Base-by-base conservation (phyloP, 192 early-diverging fungal genomes). In the Allomyces javanicus region DNA sequence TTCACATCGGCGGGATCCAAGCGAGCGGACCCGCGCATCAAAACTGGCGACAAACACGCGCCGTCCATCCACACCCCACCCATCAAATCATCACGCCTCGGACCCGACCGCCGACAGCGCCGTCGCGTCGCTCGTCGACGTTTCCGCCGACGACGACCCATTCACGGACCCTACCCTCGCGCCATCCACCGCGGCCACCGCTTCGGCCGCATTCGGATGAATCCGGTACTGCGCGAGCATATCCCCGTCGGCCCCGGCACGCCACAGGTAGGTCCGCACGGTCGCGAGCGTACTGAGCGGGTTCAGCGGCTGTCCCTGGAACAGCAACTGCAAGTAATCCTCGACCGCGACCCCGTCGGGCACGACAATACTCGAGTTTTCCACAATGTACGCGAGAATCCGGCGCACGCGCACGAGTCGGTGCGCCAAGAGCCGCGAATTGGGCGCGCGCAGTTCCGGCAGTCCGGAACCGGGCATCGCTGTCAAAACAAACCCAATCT, bases 341-440 rank as follows among this genome's bases (percentile, higher is more conserved):
- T 58, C 50, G 21, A 58, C 50, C 12, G 50, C 17, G 17, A 58
- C 21, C 2, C 50, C 50, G 17, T 21, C 50, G 17, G 50, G 50
- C 12, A 58, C 50, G 3, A 58, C 21, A 5, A 58, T 58, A 3
- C 17, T 21, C 50, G 50, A 58, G 50, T 89, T 89, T 19, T 97
- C 92, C 2, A 83, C 86, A 10, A 95, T 80, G 72, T 95, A 94
- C 21, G 79, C 73, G 7, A 88, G 66, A 27, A 99, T 76, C 72
- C 97, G 97, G 24, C 88, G 78, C 7, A 92, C 79, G 17, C 94
- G 79, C 45, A 99, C 75, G 82, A 95, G 90, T 26, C 92, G 77
- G 65, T 90, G 92, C 19, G 93, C 93, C 23, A 85, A 83, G 27
- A 99, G 75, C 6, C 90, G 80, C 9, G 81, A 78, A 64, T 83